Percentiles rank a stretch among this genome's conserved stretches.
phyloP scores from a whole-genome alignment of 2,329 filamentous ascomycete species.

The Penicillium capsulatum region DNA sequence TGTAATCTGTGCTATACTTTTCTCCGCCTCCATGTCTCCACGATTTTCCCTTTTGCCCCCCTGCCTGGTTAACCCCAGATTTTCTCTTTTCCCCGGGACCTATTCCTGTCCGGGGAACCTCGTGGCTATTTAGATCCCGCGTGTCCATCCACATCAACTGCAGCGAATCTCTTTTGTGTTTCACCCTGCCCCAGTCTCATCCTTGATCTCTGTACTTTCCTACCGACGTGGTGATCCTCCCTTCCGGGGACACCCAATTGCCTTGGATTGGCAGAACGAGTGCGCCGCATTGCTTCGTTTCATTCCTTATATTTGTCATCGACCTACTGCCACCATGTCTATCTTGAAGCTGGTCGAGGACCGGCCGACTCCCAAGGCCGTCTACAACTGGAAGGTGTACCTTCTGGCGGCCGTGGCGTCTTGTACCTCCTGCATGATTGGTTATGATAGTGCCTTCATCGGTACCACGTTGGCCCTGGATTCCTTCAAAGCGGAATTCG shows the following conservation, averaged over 20 bases:
- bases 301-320: neutral
- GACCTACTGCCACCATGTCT: constrained; percentile 29
- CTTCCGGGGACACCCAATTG: constrained; percentile 9
- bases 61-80: constrained; percentile 16
- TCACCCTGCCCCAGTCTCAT: neutral
- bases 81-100: constrained; percentile 9
- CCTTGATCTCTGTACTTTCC: neutral
- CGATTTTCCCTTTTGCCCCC: constrained; percentile 7
- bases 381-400: constrained; percentile 60
- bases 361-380: constrained; percentile 53
- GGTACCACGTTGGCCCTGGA: constrained; percentile 68
- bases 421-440: constrained; percentile 57
- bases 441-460: constrained; percentile 71
- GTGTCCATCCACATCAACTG: constrained; percentile 1
- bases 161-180: constrained; percentile 1
- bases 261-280: constrained; percentile 9
- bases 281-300: neutral
- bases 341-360: constrained; percentile 42
- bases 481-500: constrained; percentile 67
- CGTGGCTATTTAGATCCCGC: constrained; percentile 19
- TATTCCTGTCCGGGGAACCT: constrained; percentile 9
- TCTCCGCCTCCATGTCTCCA: constrained; percentile 19
- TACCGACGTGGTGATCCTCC: constrained; percentile 4
- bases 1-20: constrained; percentile 16
- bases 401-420: constrained; percentile 53